Evolutionary conservation across 2,329 filamentous ascomycete species (phyloP), one percentile per base, ranked within the genome.

Genomic region (Canariomyces notabilis): DNA sequence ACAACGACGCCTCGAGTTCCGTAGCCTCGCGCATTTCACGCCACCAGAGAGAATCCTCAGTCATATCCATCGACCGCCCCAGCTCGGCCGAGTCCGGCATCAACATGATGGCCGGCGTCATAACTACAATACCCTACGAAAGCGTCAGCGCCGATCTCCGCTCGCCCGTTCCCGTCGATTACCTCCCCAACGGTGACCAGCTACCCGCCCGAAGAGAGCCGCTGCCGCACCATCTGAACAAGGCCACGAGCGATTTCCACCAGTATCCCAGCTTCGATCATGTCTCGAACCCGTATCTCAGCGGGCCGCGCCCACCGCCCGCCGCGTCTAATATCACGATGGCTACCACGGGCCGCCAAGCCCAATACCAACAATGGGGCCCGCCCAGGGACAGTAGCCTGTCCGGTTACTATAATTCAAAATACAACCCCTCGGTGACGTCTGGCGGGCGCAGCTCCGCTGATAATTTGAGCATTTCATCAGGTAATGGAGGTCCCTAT

Each of bases 91-190:
- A 84, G 39, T 69, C 75, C 50, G 82, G 80, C 49, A 69, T 90
- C 51, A 85, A 85, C 61, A 82, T 83, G 71, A 83, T 81, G 62
- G 84, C 89, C 26, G 89, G 89, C 48, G 80, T 91, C 48, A 88
- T 95, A 61, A 89, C 89, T 26, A 85, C 87, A 21, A 90, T 96
- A 54, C 88, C 90, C 23, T 95, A 94, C 71, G 87, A 95, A 57
- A 81, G 73, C 59, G 74, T 84, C 22, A 64, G 76, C 41, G 64
- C 77, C 44, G 85, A 87, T 63, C 77, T 76, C 39, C 81, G 80
- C 61, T 84, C 82, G 19, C 85, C 88, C 5, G 77, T 88, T 48
- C 70, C 84, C 32, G 74, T 87, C 60, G 86, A 94, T 37, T 87
- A 86, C 61, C 71, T 88, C 35, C 82, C 85, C 40, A 79, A 80